Percentiles rank a stretch among this genome's conserved stretches.
Evolutionary conservation across 164 flowering plant genomes (phyloP).

Genomic region (Amborella trichopoda): DNA sequence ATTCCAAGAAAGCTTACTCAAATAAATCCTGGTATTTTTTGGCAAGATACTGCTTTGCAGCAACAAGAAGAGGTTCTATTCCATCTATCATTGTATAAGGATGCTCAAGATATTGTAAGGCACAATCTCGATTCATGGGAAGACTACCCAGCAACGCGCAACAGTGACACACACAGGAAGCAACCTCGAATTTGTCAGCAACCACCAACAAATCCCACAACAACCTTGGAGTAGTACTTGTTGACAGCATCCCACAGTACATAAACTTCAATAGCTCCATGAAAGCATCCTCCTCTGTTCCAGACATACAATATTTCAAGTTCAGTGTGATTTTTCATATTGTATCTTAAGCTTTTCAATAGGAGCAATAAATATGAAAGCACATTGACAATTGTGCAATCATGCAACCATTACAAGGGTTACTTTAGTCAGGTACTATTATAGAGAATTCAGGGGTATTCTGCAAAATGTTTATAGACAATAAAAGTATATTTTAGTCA

Average conservation of each 20-base stretch:
- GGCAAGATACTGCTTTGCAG: slow-evolving; percentile 82
- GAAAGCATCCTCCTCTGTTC: slow-evolving; percentile 89
- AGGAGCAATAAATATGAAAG: no score
- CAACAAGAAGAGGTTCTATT: slow-evolving; percentile 77
- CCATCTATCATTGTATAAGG: slow-evolving; percentile 91
- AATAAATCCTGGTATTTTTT: slow-evolving; percentile 66
- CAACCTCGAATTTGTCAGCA: slow-evolving; percentile 95
- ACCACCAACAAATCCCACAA: slow-evolving; percentile 93
- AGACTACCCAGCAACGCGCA: slow-evolving; percentile 49
- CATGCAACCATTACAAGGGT: no score
- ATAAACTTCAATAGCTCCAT: slow-evolving; percentile 93
- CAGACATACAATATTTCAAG: background rate
- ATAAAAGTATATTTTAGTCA: no score
- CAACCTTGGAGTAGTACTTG: slow-evolving; percentile 49
- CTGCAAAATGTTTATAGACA: no score
- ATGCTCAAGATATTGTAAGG: slow-evolving; percentile 85
- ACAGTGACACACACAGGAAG: slow-evolving; percentile 94
- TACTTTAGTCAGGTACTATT: no score
- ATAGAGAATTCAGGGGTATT: no score
- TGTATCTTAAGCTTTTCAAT: no score
- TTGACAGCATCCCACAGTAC: slow-evolving; percentile 64
- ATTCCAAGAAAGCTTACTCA: slow-evolving; percentile 29
- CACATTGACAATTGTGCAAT: no score
- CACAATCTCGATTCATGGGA: slow-evolving; percentile 91
- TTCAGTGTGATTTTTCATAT: no score